These are phyloP conservation scores for Geotrichum bryndzae DNA, from an alignment of 1,139 yeast genomes.

Conservation along the genomic window DNA sequence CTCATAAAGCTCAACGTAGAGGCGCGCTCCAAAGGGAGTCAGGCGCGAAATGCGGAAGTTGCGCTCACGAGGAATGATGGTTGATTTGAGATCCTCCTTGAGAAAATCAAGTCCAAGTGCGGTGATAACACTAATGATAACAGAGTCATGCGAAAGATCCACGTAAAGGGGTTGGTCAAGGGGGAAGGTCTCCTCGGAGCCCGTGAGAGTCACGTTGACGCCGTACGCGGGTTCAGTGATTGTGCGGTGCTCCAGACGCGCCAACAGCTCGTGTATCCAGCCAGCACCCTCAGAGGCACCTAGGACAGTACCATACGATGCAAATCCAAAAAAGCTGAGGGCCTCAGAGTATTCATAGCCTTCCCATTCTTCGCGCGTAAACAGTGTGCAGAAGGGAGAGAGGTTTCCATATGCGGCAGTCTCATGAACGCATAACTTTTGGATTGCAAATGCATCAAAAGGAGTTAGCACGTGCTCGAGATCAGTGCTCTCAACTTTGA, in stretches of 20 bases:
- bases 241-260: conserved; percentile 32
- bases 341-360: conserved; percentile 44
- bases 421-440: conserved; percentile 46
- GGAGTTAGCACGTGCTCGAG: conserved; percentile 25
- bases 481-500: conserved; percentile 24
- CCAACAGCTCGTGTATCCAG: conserved; percentile 38
- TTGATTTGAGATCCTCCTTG: conserved; percentile 33
- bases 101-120: conserved; percentile 39
- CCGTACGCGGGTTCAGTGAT: conserved; percentile 31
- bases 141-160: conserved; percentile 42
- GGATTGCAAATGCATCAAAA: conserved; percentile 39
- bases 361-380: conserved; percentile 46
- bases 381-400: conserved; percentile 45
- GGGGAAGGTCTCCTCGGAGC: conserved; percentile 34
- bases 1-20: conserved; percentile 37
- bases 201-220: conserved; percentile 36
- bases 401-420: conserved; percentile 42
- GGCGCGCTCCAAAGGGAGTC: conserved; percentile 43
- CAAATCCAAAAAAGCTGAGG: conserved; percentile 38
- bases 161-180: conserved; percentile 39
- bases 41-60: conserved; percentile 39
- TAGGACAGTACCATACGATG: conserved; percentile 36
- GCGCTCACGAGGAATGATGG: conserved; percentile 35
- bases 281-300: conserved; percentile 42
- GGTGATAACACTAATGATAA: conserved; percentile 37